Conservation (phyloP, 2,329 filamentous ascomycete species). For the Coniochaeta hoffmannii region DNA sequence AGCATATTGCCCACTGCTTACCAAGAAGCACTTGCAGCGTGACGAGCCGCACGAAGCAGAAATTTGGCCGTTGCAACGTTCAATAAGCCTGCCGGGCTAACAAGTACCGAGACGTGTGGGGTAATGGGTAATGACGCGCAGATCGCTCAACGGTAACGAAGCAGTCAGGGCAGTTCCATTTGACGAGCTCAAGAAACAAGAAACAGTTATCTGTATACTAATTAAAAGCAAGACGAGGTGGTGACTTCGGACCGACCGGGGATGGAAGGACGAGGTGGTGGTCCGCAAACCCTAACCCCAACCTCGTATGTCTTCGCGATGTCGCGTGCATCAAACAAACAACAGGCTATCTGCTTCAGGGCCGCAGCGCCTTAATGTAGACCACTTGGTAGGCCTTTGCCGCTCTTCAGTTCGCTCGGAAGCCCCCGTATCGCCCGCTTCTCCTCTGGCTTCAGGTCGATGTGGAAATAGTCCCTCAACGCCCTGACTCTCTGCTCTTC, state of each 20-base stretch:
- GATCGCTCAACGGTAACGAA: background rate
- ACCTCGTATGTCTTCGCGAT: no score
- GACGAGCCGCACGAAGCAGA: background rate
- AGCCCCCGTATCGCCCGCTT: constrained; percentile 37
- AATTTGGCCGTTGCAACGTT: background rate
- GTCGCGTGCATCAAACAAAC: no score
- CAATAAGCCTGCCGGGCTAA: background rate
- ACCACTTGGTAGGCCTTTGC: background rate
- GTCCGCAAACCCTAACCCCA: background rate
- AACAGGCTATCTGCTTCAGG: no score
- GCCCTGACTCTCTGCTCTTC: constrained; percentile 42
- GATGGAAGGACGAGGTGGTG: background rate
- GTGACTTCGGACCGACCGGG: background rate
- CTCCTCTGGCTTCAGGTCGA: constrained; percentile 38
- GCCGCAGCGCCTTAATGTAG: no score
- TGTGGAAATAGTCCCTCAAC: constrained; percentile 40
- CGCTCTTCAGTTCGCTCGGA: constrained; percentile 16
- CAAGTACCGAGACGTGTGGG: background rate
- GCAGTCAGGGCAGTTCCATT: background rate
- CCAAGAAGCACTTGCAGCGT: background rate
- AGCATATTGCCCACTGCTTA: background rate
- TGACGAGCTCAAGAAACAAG: background rate
- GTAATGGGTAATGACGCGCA: background rate
- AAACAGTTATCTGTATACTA: background rate
- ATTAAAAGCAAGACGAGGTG: background rate